Evolutionary conservation across 768 basidiomycete genomes (phyloP).

Genomic region (Butyriboletus loyo): DNA sequence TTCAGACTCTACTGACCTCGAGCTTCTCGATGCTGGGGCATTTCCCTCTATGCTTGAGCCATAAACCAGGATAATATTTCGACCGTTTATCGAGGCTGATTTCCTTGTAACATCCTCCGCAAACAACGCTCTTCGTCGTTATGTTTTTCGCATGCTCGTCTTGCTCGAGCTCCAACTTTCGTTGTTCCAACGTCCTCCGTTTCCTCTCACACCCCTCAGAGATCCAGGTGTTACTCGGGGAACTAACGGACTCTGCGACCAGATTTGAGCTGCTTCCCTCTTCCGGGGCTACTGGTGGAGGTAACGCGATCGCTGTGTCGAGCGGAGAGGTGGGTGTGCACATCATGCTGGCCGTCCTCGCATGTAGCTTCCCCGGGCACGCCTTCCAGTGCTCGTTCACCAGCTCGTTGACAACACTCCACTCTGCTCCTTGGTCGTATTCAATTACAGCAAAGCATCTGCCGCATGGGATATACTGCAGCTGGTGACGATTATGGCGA

Average conservation of each 20-base stretch:
- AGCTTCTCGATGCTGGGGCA: slow-evolving; percentile 23
- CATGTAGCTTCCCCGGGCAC: slow-evolving; percentile 24
- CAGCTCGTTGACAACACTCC: slow-evolving; percentile 27
- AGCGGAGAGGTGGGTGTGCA: slow-evolving; percentile 11
- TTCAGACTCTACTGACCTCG: slow-evolving; percentile 21
- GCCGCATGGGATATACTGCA: slow-evolving; percentile 24
- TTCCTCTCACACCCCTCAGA: slow-evolving; percentile 26
- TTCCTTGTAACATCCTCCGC: slow-evolving; percentile 26
- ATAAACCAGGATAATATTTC: slow-evolving; percentile 35
- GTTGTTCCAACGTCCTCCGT: slow-evolving; percentile 26
- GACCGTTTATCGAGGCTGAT: slow-evolving; percentile 36
- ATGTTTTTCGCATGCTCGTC: slow-evolving; percentile 27
- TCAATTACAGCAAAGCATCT: slow-evolving; percentile 25
- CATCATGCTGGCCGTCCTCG: slow-evolving; percentile 7
- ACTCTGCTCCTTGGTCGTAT: slow-evolving; percentile 26
- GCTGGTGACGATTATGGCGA: slow-evolving; percentile 8
- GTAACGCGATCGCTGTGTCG: slow-evolving; percentile 7
- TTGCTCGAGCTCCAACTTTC: slow-evolving; percentile 27
- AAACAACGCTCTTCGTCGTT: slow-evolving; percentile 27
- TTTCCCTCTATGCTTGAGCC: slow-evolving; percentile 32
- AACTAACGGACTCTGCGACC: not conserved
- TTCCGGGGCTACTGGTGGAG: slow-evolving; percentile 2
- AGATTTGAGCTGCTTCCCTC: not conserved
- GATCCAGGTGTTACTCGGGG: slow-evolving; percentile 7
- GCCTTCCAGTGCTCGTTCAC: slow-evolving; percentile 27